Evolutionary conservation across 345 rosid genomes (phyloP).

Genomic region (Dovyalis caffra): DNA sequence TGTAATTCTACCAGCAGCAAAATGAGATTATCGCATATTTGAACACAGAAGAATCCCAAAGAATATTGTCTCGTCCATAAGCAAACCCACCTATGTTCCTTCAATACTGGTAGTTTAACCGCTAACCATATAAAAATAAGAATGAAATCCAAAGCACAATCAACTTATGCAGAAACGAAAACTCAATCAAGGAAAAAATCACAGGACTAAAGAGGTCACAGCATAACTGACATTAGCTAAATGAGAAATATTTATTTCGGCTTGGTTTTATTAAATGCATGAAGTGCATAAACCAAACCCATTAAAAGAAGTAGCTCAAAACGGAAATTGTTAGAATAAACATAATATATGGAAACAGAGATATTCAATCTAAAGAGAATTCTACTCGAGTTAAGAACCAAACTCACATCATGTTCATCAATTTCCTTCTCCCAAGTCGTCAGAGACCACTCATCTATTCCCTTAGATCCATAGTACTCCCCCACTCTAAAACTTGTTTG

Average conservation of each 20-base stretch:
- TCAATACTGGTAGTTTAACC: background rate
- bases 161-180: background rate
- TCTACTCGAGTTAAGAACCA: background rate
- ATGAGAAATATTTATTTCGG: background rate
- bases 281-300: background rate
- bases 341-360: background rate
- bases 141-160: background rate
- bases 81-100: background rate
- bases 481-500: slow-evolving; percentile 50
- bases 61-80: background rate
- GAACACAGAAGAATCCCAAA: background rate
- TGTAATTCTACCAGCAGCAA: background rate
- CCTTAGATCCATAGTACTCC: slow-evolving; percentile 73
- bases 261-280: background rate
- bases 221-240: background rate
- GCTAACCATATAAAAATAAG: background rate
- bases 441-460: slow-evolving; percentile 65
- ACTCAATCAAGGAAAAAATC: background rate
- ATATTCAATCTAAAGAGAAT: background rate
- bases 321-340: background rate
- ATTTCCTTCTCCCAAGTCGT: slow-evolving; percentile 68
- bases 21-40: background rate
- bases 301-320: background rate
- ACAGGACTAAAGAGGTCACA: background rate
- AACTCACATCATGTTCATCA: slow-evolving; percentile 59